phyloP scores from a whole-genome alignment of 2,329 filamentous ascomycete genomes.

The Delphinella strobiligena region DNA sequence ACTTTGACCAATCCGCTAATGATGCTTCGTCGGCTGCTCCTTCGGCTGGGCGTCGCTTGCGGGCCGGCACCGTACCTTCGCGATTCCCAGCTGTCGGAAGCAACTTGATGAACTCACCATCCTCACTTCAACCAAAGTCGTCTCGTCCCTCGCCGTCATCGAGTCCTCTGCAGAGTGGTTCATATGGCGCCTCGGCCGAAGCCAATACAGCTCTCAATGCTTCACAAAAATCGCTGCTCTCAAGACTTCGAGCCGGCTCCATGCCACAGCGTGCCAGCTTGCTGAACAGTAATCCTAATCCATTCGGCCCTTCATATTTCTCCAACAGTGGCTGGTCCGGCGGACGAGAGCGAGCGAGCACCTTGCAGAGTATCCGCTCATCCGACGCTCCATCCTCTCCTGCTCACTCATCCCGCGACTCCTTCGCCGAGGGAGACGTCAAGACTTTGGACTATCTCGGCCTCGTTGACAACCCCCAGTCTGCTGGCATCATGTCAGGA shows the following conservation, averaged over 20 bases:
- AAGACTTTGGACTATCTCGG: constrained; percentile 93
- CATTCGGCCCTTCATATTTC: constrained; percentile 85
- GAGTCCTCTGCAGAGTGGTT: constrained; percentile 68
- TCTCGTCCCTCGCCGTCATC: constrained; percentile 77
- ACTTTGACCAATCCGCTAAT: constrained; percentile 63
- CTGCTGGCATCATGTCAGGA: constrained; percentile 23
- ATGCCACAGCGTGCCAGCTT: constrained; percentile 81
- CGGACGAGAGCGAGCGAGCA: constrained; percentile 72
- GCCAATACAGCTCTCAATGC: constrained; percentile 6
- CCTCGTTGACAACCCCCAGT: constrained; percentile 84
- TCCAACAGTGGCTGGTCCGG: constrained; percentile 70
- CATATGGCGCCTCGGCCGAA: constrained; percentile 9
- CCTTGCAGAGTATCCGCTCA: constrained; percentile 80
- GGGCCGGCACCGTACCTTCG: constrained; percentile 92
- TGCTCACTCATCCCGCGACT: constrained; percentile 74
- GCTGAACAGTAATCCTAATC: constrained; percentile 39
- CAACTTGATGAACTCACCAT: constrained; percentile 38
- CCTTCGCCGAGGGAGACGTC: constrained; percentile 74
- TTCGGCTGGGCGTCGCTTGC: constrained; percentile 60
- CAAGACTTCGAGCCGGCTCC: constrained; percentile 78
- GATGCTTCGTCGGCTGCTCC: constrained; percentile 46
- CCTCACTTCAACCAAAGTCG: constrained; percentile 57
- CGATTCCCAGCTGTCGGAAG: constrained; percentile 71
- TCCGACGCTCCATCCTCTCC: constrained; percentile 80
- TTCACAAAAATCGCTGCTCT: constrained; percentile 43